phyloP scores from a whole-genome alignment of 2,329 filamentous ascomycete genomes.

The Rutstroemia sydowiana region DNA sequence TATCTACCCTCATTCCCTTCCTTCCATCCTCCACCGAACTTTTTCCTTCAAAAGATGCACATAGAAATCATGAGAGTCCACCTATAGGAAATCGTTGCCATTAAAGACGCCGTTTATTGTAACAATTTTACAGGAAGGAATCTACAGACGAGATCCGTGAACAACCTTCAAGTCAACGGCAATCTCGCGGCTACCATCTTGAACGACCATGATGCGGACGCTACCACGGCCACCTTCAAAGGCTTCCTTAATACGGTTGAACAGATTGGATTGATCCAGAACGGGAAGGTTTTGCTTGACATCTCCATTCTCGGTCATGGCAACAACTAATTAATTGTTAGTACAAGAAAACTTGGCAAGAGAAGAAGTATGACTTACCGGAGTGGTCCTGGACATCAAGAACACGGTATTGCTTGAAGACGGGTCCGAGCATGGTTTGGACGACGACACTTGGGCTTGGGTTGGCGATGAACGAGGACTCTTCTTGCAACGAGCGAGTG shows the following conservation, averaged over 20 bases:
- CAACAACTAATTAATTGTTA: conserved; percentile 52
- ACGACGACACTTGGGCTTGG: conserved; percentile 93
- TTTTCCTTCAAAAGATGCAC: conserved; percentile 8
- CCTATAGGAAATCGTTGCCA: conserved; percentile 1
- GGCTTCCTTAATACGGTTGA: conserved; percentile 68
- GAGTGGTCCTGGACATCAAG: conserved; percentile 86
- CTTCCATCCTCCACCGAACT: conserved; percentile 11
- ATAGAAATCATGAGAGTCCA: conserved; percentile 10
- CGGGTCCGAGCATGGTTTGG: conserved; percentile 97
- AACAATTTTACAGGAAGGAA: not conserved
- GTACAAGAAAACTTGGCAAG: not conserved
- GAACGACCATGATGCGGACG: conserved; percentile 92
- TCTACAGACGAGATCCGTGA: conserved; percentile 62
- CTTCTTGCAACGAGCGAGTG: conserved; percentile 98
- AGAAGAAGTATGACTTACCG: conserved; percentile 36
- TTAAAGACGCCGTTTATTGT: conserved; percentile 5
- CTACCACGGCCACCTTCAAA: conserved; percentile 90
- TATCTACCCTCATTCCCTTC: conserved; percentile 13
- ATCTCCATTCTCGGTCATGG: conserved; percentile 97
- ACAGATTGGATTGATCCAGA: conserved; percentile 90
- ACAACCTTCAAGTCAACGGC: conserved; percentile 99
- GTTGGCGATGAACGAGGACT: conserved; percentile 97
- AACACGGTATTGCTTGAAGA: conserved; percentile 99
- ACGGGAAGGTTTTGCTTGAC: conserved; percentile 94
- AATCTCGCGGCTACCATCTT: conserved; percentile 86